Percentiles rank a stretch among this genome's conserved stretches.
Conservation (phyloP, 805 yeast genomes). For the Yamadazyma akitaensis region DNA sequence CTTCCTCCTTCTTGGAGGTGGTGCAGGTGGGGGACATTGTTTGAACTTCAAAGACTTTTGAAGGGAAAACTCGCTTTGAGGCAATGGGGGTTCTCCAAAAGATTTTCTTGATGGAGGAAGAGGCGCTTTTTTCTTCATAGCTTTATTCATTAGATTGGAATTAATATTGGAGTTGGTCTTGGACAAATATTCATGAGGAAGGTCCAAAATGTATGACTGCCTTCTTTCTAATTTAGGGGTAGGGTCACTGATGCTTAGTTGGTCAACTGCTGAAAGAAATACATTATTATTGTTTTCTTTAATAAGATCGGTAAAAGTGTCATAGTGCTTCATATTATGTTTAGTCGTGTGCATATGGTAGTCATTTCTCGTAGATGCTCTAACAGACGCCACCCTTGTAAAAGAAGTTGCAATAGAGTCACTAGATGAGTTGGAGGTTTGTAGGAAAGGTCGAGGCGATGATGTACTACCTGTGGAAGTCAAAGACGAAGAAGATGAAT, state of each 20-base stretch:
- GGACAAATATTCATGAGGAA: slow-evolving; percentile 30
- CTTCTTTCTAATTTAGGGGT: slow-evolving; percentile 5
- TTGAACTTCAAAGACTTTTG: neutral
- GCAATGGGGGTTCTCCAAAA: slow-evolving; percentile 8
- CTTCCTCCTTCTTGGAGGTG: slow-evolving; percentile 30
- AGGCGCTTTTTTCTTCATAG: slow-evolving; percentile 34
- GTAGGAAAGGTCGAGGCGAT: neutral
- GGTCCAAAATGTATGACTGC: slow-evolving; percentile 23
- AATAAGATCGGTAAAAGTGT: slow-evolving; percentile 7
- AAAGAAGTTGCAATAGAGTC: slow-evolving; percentile 25
- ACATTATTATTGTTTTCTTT: slow-evolving; percentile 29
- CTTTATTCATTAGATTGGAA: slow-evolving; percentile 18
- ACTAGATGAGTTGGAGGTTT: slow-evolving; percentile 10
- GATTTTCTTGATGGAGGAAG: slow-evolving; percentile 32
- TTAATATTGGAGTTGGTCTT: slow-evolving; percentile 6
- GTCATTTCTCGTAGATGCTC: slow-evolving; percentile 32
- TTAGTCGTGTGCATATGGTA: slow-evolving; percentile 32
- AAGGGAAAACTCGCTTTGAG: neutral
- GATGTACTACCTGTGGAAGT: slow-evolving; percentile 1
- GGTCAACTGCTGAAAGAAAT: slow-evolving; percentile 14
- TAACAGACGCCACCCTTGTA: slow-evolving; percentile 33
- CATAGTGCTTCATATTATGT: slow-evolving; percentile 17
- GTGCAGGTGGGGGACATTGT: slow-evolving; percentile 25
- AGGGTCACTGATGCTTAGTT: slow-evolving; percentile 2
- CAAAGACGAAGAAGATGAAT: slow-evolving; percentile 16